A percentile compares a stretch with the other conserved stretches of the same genome.
phyloP scores from a whole-genome alignment of 2,329 filamentous ascomycete species.

The Zopfia rhizophila region DNA sequence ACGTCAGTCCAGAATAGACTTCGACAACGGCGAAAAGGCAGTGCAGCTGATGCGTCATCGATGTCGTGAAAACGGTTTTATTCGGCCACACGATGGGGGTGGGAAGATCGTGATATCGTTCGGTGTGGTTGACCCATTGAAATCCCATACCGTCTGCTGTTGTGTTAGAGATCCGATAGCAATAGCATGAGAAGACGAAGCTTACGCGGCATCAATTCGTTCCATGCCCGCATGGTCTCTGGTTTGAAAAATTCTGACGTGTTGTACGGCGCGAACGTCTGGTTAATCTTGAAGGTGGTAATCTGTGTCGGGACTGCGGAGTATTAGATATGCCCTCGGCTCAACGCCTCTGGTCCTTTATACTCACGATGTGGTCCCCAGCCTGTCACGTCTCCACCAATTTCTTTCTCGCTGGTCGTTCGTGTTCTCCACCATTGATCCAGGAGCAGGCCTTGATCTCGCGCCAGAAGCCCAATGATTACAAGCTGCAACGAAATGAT shows the following conservation, averaged over 20 bases:
- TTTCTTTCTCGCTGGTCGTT: conserved; percentile 38
- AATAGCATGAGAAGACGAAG: neutral
- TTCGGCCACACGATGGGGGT: conserved; percentile 46
- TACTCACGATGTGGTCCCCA: conserved; percentile 44
- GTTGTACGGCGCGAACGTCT: conserved; percentile 48
- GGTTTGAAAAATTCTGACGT: conserved; percentile 50
- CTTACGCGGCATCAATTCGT: conserved; percentile 41
- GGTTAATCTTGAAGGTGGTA: conserved; percentile 46
- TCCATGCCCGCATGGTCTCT: conserved; percentile 43
- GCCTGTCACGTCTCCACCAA: conserved; percentile 46
- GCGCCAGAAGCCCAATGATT: conserved; percentile 42
- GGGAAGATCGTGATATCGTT: conserved; percentile 44
- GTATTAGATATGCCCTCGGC: conserved; percentile 12
- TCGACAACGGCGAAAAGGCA: conserved; percentile 47
- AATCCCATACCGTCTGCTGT: conserved; percentile 45
- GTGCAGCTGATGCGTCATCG: conserved; percentile 48
- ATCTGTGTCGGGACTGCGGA: conserved; percentile 43
- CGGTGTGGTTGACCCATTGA: conserved; percentile 39
- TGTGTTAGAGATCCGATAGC: neutral
- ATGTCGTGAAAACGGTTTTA: conserved; percentile 46
- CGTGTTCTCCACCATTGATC: conserved; percentile 28
- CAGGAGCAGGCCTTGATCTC: conserved; percentile 41
- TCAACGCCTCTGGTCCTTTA: neutral
- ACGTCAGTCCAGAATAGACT: conserved; percentile 41
- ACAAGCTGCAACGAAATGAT: conserved; percentile 43